Evolutionary conservation across 352 stramenopile species (phyloP), one percentile per base, ranked within the genome.

Genomic region (Aphanomyces invadans): DNA sequence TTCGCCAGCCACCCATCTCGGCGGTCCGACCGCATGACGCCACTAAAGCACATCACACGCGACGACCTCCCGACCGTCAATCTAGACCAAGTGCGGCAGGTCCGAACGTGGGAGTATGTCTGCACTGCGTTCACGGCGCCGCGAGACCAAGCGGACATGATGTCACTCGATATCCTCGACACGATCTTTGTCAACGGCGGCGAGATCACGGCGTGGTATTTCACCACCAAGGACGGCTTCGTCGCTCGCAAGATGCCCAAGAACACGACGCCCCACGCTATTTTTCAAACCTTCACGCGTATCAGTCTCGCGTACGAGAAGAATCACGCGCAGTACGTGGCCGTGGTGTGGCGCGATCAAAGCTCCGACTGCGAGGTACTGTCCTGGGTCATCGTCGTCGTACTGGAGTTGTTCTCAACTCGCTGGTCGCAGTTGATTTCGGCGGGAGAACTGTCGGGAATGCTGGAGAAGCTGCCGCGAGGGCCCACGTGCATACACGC

Each of bases 141-240:
- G 66, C 80, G 85, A 36, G 79, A 78, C 39, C 74, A 76, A 17
- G 75, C 82, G 59, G 76, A 84, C 72, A 86, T 82, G 36, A 42
- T 42, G 48, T 62, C 48, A 11, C 62, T 88, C 32, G 71, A 74
- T 3, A 68, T 91, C 0, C 64, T 92, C 21, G 84, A 90, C 65
- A 88, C 76, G 36, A 76, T 90, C 29, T 88, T 91, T 68, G 59
- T 90, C 44, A 71, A 87, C 68, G 83, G 87, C 53, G 79, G 86
- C 53, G 76, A 90, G 66, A 89, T 92, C 60, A 88, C 79, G 79
- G 81, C 78, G 11, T 90, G 83, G 83, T 90, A 86, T 69, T 86
- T 80, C 70, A 81, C 71, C 7, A 80, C 70, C 44, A 69, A 57
- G 3, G 65, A 72, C 59, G 81, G 81, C 23, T 63, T 89, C 25